Percentiles rank a stretch among this genome's conserved stretches.
Evolutionary conservation across 768 basidiomycete genomes (phyloP).

Genomic region (Naganishia kalamii): DNA sequence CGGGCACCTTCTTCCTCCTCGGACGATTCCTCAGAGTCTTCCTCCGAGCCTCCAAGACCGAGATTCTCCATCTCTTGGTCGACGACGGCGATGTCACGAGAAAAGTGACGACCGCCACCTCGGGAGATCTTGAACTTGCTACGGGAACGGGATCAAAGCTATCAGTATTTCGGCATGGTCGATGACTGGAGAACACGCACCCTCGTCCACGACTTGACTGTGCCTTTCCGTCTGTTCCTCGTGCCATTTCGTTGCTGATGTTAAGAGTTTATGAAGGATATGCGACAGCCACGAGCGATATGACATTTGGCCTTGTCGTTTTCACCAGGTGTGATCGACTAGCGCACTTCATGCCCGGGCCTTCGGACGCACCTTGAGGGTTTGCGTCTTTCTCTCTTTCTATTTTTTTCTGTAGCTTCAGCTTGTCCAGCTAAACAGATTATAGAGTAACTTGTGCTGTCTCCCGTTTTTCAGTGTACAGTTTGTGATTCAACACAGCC

Average conservation of each 20-base stretch:
- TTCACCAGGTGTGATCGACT: too few relatives aligned
- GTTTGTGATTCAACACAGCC: too few relatives aligned
- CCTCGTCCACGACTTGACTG: slow-evolving; percentile 11
- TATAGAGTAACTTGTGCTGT: too few relatives aligned
- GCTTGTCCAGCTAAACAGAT: too few relatives aligned
- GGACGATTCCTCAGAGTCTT: slow-evolving; percentile 21
- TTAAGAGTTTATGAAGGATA: too few relatives aligned
- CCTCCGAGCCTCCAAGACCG: slow-evolving; percentile 50
- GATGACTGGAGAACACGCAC: not conserved
- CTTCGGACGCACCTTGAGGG: too few relatives aligned
- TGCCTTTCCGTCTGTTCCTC: slow-evolving; percentile 11
- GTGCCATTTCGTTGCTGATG: not conserved
- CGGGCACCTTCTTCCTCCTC: slow-evolving; percentile 48
- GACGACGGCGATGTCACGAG: slow-evolving; percentile 51
- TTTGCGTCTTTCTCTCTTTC: too few relatives aligned
- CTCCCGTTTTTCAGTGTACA: too few relatives aligned
- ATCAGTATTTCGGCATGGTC: not conserved
- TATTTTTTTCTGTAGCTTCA: too few relatives aligned
- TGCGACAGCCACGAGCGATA: too few relatives aligned
- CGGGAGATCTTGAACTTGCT: slow-evolving; percentile 82
- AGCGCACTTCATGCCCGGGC: too few relatives aligned
- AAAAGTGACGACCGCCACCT: slow-evolving; percentile 77
- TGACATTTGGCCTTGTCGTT: too few relatives aligned
- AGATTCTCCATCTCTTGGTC: slow-evolving; percentile 48
- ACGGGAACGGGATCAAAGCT: not conserved